Conservation (phyloP, 2,329 filamentous ascomycete genomes). For the Colletotrichum nymphaeae region DNA sequence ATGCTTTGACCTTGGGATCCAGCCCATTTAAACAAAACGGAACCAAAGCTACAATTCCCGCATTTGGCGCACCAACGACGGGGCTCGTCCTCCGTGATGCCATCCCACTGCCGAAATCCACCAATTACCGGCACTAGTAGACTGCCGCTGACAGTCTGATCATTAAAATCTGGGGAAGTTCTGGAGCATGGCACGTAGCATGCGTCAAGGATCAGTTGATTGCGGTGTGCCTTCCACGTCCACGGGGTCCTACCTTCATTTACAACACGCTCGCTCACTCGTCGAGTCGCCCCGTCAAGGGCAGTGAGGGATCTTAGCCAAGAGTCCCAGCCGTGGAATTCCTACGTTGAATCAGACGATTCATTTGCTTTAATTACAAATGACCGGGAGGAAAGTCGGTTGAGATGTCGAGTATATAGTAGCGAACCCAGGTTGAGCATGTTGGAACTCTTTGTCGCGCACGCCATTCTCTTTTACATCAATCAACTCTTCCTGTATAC, state of each 20-base stretch:
- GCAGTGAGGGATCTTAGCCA: background rate
- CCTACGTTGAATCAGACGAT: background rate
- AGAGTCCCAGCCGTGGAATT: background rate
- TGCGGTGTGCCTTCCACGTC: conserved; percentile 2
- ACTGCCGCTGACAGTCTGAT: conserved; percentile 14
- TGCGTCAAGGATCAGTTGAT: background rate
- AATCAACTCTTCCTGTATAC: background rate
- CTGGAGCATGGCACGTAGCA: conserved; percentile 1
- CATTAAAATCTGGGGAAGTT: conserved; percentile 1
- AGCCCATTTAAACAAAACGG: background rate
- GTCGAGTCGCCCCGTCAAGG: background rate
- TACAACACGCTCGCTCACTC: conserved; percentile 16
- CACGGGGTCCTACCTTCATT: conserved; percentile 17
- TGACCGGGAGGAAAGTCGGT: background rate
- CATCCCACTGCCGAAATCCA: conserved; percentile 22
- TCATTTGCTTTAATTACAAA: background rate
- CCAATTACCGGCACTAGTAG: conserved; percentile 27
- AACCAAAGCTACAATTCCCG: conserved; percentile 1
- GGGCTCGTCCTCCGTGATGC: conserved; percentile 20
- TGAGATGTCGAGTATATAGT: conserved; percentile 12
- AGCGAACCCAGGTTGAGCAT: background rate
- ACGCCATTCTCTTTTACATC: background rate
- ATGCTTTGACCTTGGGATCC: background rate
- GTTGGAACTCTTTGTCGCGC: background rate
- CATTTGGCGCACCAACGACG: conserved; percentile 8